Base-by-base conservation (phyloP, 2,329 filamentous ascomycete genomes). In the Apiospora hydei region DNA sequence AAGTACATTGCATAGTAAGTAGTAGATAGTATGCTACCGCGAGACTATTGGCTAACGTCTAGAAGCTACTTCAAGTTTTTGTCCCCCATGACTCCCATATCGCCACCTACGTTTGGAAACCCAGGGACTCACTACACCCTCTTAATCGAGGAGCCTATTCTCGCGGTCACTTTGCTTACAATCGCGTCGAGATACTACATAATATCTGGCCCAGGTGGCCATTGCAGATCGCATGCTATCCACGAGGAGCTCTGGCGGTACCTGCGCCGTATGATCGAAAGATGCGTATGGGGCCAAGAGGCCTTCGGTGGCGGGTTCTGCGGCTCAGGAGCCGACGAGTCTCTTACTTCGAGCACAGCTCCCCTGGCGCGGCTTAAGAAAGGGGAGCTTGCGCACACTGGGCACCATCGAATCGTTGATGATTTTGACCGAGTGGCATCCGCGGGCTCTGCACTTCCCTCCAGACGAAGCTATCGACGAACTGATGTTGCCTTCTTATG, bases 201-300 rank as follows among this genome's bases (percentile, higher is more conserved):
- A 73, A 91, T 98, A 67, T 88, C 91, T 26, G 94, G 94, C 1
- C 91, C 95, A 0, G 95, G 94, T 3, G 93, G 94, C 0, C 88
- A 92, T 74, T 97, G 94, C 67, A 91, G 96, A 69, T 94, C 95
- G 0, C 94, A 96, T 77, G 93, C 94, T 67, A 97, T 99, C 71
- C 96, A 98, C 76, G 94, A 98, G 78, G 95, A 97, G 81, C 88
- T 98, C 6, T 99, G 96, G 96, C 94, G 91, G 43, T 97, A 98
- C 79, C 88, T 98, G 43, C 92, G 95, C 69, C 93, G 94, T 72
- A 98, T 98, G 93, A 96, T 98, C 75, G 94, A 98, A 82, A 91
- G 96, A 46, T 93, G 97, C 76, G 91, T 98, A 49, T 98, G 95
- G 93, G 96, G 95, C 11, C 96, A 98, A 80, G 96, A 98, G 81